Evolutionary conservation across 371 early-diverging fungal genomes (phyloP), one percentile per base, ranked within the genome.

Genomic region (Mortierella sp.): DNA sequence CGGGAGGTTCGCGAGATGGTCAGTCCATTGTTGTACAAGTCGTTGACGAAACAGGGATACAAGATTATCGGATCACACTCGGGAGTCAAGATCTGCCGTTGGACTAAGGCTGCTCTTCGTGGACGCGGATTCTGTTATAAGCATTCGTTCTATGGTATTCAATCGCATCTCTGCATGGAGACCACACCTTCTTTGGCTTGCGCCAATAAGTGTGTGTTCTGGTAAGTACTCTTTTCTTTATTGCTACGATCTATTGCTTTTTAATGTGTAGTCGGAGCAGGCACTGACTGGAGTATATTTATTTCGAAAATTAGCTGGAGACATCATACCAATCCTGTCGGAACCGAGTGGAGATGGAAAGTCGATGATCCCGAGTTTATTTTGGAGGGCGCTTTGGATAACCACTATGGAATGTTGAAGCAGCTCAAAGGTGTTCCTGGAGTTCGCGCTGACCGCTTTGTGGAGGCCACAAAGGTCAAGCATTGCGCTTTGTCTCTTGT

Each of bases 81-180:
- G 5, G 94, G 93, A 34, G 94, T 95, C 40, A 95, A 94, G 84
- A 89, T 95, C 57, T 93, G 94, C 79, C 88, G 93, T 42, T 95
- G 93, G 95, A 95, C 93, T 10, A 95, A 93, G 80, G 83, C 89
- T 17, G 92, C 92, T 60, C 77, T 95, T 40, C 86, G 93, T 64
- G 93, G 93, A 32, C 88, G 92, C 55, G 95, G 95, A 26, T 93
- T 92, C 70, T 95, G 94, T 71, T 95, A 94, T 76, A 95, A 93
- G 70, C 91, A 93, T 83, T 83, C 93, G 59, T 87, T 92, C 73
- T 93, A 91, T 56, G 91, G 90, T 31, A 93, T 91, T 32, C 89
- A 88, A 70, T 87, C 87, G 45, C 91, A 90, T 76, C 74, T 88
- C 59, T 92, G 93, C 76, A 91, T 90, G 89, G 92, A 91, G 66